Percentiles rank a stretch among this genome's conserved stretches.
Conservation (phyloP, 371 early-diverging fungal species). For the Amoeboradix gromovi region DNA sequence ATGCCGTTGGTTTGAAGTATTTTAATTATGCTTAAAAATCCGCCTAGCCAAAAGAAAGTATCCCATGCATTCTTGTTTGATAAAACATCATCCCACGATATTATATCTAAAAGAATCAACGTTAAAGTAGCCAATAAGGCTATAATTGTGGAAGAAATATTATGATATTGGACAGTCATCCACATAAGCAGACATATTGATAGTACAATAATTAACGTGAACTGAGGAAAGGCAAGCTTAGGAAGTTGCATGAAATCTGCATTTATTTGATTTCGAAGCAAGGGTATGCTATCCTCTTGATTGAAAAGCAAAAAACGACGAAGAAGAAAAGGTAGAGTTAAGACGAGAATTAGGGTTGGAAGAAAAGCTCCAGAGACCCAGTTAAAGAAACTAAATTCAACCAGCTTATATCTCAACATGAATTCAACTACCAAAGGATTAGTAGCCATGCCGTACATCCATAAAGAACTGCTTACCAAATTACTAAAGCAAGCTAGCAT, state of each 20-base stretch:
- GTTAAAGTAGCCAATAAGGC: slow-evolving; percentile 26
- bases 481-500: slow-evolving; percentile 26
- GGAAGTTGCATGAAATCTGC: background rate
- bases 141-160: slow-evolving; percentile 33
- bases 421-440: slow-evolving; percentile 29
- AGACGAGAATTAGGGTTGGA: slow-evolving; percentile 16
- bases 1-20: background rate
- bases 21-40: slow-evolving; percentile 40
- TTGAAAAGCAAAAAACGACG: slow-evolving; percentile 4
- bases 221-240: slow-evolving; percentile 4
- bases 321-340: slow-evolving; percentile 12
- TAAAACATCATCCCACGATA: slow-evolving; percentile 36
- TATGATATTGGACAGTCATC: slow-evolving; percentile 27
- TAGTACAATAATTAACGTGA: slow-evolving; percentile 22
- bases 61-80: slow-evolving; percentile 40
- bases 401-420: slow-evolving; percentile 16
- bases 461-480: slow-evolving; percentile 29
- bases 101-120: slow-evolving; percentile 22
- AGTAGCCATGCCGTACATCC: slow-evolving; percentile 34
- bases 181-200: slow-evolving; percentile 26
- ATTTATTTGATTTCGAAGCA: slow-evolving; percentile 9
- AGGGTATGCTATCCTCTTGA: slow-evolving; percentile 9
- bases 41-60: slow-evolving; percentile 43
- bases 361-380: slow-evolving; percentile 27
- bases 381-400: slow-evolving; percentile 23